Percentiles rank a stretch among this genome's conserved stretches.
phyloP scores from a whole-genome alignment of 805 yeast genomes.

The Lipomyces chichibuensis region DNA sequence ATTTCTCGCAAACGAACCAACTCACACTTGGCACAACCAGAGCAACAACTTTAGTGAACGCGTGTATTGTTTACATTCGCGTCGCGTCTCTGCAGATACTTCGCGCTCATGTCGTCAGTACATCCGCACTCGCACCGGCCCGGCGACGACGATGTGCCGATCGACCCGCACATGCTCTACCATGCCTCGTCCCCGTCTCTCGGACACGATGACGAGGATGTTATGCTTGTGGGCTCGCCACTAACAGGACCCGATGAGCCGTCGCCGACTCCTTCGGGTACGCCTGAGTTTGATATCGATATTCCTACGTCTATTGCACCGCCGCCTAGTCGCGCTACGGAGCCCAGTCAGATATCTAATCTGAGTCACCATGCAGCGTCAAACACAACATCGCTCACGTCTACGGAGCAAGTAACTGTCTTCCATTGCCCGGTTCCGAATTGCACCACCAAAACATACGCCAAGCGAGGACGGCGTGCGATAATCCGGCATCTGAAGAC shows the following conservation, averaged over 20 bases:
- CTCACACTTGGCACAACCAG: background rate
- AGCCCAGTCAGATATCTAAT: constrained; percentile 1
- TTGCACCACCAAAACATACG: constrained; percentile 29
- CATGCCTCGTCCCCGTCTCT: constrained; percentile 3
- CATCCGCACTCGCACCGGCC: background rate
- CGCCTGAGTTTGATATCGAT: constrained; percentile 8
- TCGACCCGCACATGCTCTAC: constrained; percentile 28
- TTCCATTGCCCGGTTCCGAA: constrained; percentile 32
- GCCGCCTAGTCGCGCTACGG: constrained; percentile 6
- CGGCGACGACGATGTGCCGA: constrained; percentile 14
- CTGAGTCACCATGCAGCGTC: background rate
- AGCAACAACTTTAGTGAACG: constrained; percentile 4
- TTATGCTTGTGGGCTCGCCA: background rate
- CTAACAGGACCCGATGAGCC: background rate
- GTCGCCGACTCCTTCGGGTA: constrained; percentile 1
- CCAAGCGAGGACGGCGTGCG: constrained; percentile 35
- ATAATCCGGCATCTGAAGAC: constrained; percentile 28
- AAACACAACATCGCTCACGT: background rate
- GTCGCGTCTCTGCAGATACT: background rate
- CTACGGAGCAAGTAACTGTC: constrained; percentile 31
- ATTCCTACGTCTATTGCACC: constrained; percentile 16
- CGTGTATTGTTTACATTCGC: constrained; percentile 4
- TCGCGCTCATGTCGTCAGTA: constrained; percentile 1
- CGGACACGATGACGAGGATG: constrained; percentile 4
- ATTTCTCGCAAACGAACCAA: background rate